Percentiles rank a stretch among this genome's conserved stretches.
Evolutionary conservation across 139 green algal species (phyloP).

Genomic region (Picochlorum sp.): DNA sequence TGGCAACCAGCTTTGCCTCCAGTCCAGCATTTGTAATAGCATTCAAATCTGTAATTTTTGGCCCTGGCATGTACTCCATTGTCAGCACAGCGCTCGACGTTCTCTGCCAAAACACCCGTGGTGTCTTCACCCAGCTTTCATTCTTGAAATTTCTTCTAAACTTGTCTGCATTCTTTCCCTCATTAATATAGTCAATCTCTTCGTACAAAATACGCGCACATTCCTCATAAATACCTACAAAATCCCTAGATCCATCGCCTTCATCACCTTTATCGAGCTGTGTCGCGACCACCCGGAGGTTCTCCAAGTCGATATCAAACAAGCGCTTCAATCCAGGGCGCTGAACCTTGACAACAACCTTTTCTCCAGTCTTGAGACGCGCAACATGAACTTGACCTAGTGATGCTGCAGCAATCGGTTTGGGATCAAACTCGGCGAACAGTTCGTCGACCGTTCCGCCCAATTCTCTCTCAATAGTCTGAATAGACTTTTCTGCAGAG

Average conservation of each 20-base stretch:
- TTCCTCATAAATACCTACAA: slow-evolving; percentile 47
- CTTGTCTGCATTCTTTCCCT: slow-evolving; percentile 41
- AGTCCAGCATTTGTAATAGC: slow-evolving; percentile 37
- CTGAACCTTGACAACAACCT: slow-evolving; percentile 97
- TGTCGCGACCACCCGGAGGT: slow-evolving; percentile 85
- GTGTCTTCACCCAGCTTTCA: slow-evolving; percentile 49
- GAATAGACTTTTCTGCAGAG: slow-evolving; percentile 55
- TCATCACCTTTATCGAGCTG: slow-evolving; percentile 41
- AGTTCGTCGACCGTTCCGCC: slow-evolving; percentile 56
- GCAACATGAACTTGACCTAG: slow-evolving; percentile 92
- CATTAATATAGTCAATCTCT: slow-evolving; percentile 55
- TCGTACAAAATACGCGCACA: slow-evolving; percentile 33
- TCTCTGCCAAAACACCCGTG: slow-evolving; percentile 77
- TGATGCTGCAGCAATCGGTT: slow-evolving; percentile 87
- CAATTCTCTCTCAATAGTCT: slow-evolving; percentile 76
- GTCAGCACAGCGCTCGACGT: slow-evolving; percentile 66
- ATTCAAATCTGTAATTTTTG: slow-evolving; percentile 70
- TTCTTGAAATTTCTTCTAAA: slow-evolving; percentile 67
- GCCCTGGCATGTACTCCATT: slow-evolving; percentile 89
- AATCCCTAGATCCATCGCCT: slow-evolving; percentile 24
- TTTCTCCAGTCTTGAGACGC: slow-evolving; percentile 55
- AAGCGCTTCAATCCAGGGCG: slow-evolving; percentile 88
- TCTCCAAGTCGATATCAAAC: slow-evolving; percentile 97
- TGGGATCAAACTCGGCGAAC: slow-evolving; percentile 77
- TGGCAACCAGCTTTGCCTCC: slow-evolving; percentile 27